Evolutionary conservation across 2,329 filamentous ascomycete genomes (phyloP), one percentile per base, ranked within the genome.

Genomic region (Penicillium sp.): DNA sequence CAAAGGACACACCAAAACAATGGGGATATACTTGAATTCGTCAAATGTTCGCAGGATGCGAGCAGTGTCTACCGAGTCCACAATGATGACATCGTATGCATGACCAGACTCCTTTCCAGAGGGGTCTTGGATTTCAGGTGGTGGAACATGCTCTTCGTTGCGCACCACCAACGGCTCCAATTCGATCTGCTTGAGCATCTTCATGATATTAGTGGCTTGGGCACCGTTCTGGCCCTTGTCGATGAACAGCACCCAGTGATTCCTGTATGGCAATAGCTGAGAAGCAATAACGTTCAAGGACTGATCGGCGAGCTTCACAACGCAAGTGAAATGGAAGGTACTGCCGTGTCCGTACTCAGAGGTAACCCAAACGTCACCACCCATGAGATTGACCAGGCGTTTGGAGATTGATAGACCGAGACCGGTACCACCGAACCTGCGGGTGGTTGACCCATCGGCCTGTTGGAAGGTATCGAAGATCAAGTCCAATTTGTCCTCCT

Each of bases 401-500:
- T 96, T 95, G 23, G 93, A 97, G 67, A 97, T 97, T 13, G 93
- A 97, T 21, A 97, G 77, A 61, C 93, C 93, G 8, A 97, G 83
- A 62, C 93, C 93, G 6, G 94, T 97, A 63, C 93, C 93, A 64
- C 93, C 93, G 70, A 97, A 97, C 70, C 95, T 94, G 63, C 92
- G 85, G 1, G 93, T 97, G 72, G 95, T 97, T 26, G 92, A 97
- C 30, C 93, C 93, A 70, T 97, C 94, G 17, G 94, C 94, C 76
- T 97, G 94, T 73, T 97, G 93, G 85, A 97, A 97, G 0, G 93
- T 97, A 75, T 97, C 94, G 74, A 99, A 97, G 68, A 99, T 97
- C 60, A 97, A 80, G 68, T 96, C 91, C 46, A 97, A 83, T 77
- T 97, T 97, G 75, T 97, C 92, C 59, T 89, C 84, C 65, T 93